Evolutionary conservation across 1,139 yeast genomes (phyloP).

Genomic region (Magnusiomyces tetraspermus): DNA sequence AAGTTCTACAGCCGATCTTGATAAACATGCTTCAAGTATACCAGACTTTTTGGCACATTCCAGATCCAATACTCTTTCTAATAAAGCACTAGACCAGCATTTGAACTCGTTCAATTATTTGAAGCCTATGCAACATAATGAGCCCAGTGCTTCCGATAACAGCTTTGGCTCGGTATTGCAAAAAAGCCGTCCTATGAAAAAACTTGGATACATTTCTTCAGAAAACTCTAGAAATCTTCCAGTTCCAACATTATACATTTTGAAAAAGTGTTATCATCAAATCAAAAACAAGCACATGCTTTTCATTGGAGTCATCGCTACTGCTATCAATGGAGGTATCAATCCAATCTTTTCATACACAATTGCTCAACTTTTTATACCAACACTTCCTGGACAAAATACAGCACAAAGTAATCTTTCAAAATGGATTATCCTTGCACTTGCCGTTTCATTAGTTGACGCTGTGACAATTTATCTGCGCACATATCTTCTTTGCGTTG

Average conservation of each 20-base stretch:
- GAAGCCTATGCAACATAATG: too few species aligned
- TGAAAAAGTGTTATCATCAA: conserved; percentile 11
- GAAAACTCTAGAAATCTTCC: conserved; percentile 3
- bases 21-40: neutral
- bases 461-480: conserved; percentile 50
- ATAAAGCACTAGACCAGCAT: too few species aligned
- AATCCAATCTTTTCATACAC: conserved; percentile 74
- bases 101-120: too few species aligned
- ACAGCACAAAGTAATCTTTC: conserved; percentile 26
- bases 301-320: conserved; percentile 42
- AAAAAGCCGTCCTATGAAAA: neutral
- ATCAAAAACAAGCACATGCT: conserved; percentile 34
- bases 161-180: too few species aligned
- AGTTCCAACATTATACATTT: conserved; percentile 10
- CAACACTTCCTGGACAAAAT: conserved; percentile 28
- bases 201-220: conserved; percentile 1
- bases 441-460: conserved; percentile 51
- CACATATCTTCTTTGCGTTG: conserved; percentile 42
- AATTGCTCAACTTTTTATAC: conserved; percentile 49
- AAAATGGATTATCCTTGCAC: conserved; percentile 64
- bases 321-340: conserved; percentile 50
- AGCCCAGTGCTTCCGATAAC: too few species aligned
- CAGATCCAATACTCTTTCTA: neutral
- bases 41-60: neutral
- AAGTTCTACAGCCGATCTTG: neutral